A percentile compares a stretch with the other conserved stretches of the same genome.
phyloP scores from a whole-genome alignment of 352 stramenopile genomes.

The Pythium dissotocum region DNA sequence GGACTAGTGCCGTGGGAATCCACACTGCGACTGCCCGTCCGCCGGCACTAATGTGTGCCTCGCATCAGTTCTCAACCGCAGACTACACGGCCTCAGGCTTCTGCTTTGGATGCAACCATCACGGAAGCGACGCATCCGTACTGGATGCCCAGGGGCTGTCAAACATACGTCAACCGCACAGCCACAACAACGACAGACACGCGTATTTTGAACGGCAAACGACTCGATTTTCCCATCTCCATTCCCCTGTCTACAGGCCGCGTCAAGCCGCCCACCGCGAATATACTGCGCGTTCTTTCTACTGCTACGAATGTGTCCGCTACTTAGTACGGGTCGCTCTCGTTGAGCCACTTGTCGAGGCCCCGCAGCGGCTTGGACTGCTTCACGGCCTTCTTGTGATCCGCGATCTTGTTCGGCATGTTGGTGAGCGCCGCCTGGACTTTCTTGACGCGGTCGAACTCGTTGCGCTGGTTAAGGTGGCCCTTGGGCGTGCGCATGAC shows the following conservation, averaged over 20 bases:
- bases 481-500: conserved; percentile 85
- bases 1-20: no score
- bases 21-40: no score
- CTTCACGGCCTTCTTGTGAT: conserved; percentile 86
- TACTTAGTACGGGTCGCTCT: conserved; percentile 77
- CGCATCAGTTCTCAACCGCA: no score
- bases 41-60: no score
- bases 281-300: neutral
- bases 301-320: conserved; percentile 13
- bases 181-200: neutral
- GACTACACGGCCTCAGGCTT: no score
- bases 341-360: conserved; percentile 88
- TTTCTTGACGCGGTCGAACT: conserved; percentile 88
- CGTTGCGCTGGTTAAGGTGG: conserved; percentile 77
- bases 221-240: conserved; percentile 4
- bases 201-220: conserved; percentile 7
- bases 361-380: conserved; percentile 83
- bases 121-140: neutral
- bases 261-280: neutral
- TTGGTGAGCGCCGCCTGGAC: conserved; percentile 76
- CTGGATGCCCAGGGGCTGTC: neutral
- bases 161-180: neutral
- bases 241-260: neutral
- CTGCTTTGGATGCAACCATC: neutral
- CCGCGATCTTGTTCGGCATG: conserved; percentile 85